Conservation (phyloP, 345 rosid genomes). For the Tarenaya hassleriana region DNA sequence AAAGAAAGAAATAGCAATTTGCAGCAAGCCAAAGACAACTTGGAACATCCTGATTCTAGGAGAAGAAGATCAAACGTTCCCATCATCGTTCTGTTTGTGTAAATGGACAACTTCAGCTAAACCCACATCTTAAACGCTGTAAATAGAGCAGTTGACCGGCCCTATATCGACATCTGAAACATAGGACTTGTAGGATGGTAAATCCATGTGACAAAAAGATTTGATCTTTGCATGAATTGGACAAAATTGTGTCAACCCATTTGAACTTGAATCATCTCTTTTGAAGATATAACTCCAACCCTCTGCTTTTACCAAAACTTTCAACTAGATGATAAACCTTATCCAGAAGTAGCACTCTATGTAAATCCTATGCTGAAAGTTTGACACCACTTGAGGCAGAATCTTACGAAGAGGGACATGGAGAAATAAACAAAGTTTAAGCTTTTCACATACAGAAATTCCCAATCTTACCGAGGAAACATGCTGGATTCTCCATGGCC, state of each 20-base stretch:
- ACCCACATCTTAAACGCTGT: neutral
- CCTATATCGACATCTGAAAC: neutral
- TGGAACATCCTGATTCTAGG: too few species aligned
- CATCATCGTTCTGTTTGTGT: too few species aligned
- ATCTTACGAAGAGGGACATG: neutral
- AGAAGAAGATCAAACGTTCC: too few species aligned
- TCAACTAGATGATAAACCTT: too few species aligned
- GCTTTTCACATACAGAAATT: constrained; percentile 11
- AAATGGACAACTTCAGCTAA: too few species aligned
- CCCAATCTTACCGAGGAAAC: constrained; percentile 71
- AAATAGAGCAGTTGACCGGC: constrained; percentile 4
- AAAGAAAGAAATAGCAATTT: too few species aligned
- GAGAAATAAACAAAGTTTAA: constrained; percentile 3
- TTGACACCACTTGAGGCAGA: neutral
- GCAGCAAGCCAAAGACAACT: too few species aligned
- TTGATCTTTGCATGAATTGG: constrained; percentile 14
- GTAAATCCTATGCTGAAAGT: constrained; percentile 14
- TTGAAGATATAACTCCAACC: constrained; percentile 3
- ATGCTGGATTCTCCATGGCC: constrained; percentile 80
- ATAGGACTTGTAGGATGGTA: too few species aligned
- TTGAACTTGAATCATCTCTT: constrained; percentile 7
- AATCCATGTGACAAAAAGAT: neutral
- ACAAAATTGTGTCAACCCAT: too few species aligned
- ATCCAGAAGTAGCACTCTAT: too few species aligned
- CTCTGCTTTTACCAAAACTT: too few species aligned